Base-by-base conservation (phyloP, 805 yeast genomes). In the Ogataea salicorniae region DNA sequence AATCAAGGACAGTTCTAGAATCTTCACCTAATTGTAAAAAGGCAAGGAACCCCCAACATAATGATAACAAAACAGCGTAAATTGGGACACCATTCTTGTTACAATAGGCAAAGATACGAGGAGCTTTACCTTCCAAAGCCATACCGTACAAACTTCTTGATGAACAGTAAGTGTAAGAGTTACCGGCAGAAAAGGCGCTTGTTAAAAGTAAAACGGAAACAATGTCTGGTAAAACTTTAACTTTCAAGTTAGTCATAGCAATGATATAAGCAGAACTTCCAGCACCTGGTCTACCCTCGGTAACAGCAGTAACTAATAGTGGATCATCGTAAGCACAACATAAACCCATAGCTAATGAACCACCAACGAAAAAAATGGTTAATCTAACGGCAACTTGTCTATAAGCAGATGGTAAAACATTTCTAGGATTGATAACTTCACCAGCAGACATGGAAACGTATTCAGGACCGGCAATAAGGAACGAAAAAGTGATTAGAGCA, bases 1-100 rank as follows among this genome's bases (percentile, higher is more conserved):
- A 87, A 57, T 73, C 74, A 51, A 87, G 72, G 3, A 86, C 94
- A 2, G 75, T 74, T 15, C 80, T 77, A 23, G 91, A 76, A 31
- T 76, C 70, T 40, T 74, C 70, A 23, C 81, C 74, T 48, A 83
- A 63, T 60, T 84, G 75, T 53, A 76, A 61, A 51, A 73, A 75
- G 3, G 77, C 70, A 5, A 76, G 55, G 35, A 72, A 64, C 2
- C 77, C 72, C 72, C 77, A 73, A 35, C 62, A 52, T 36, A 73
- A 58, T 1, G 76, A 67, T 1, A 72, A 55, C 34, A 69, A 47
- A 11, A 75, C 75, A 50, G 78, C 71, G 57, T 63, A 72, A 36
- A 75, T 63, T 6, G 79, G 80, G 35, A 74, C 71, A 45, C 80
- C 80, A 17, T 65, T 63, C 49, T 70, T 71, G 43, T 74, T 73